phyloP scores from a whole-genome alignment of 1,139 yeast species.

The Yamadazyma membranifaciens region DNA sequence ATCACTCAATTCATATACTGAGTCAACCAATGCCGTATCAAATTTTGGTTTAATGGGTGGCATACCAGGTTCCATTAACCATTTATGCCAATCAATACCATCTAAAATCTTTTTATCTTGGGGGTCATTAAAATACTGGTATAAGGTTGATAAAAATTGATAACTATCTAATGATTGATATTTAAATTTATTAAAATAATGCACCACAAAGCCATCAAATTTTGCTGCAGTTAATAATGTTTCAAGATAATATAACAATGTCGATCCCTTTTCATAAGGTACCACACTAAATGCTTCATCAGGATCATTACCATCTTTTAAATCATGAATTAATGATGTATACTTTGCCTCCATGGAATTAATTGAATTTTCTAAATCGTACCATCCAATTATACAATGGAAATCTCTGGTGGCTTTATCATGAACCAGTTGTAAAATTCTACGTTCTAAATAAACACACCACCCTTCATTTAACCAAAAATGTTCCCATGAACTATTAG shows the following conservation, averaged over 20 bases:
- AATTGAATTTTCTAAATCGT: constrained; percentile 67
- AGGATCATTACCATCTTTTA: constrained; percentile 69
- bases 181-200: constrained; percentile 69
- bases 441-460: constrained; percentile 89
- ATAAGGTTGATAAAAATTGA: constrained; percentile 74
- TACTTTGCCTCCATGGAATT: constrained; percentile 58
- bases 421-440: constrained; percentile 73
- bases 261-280: constrained; percentile 90
- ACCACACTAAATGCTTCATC: constrained; percentile 87
- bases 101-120: constrained; percentile 53
- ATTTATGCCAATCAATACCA: constrained; percentile 76
- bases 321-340: constrained; percentile 67
- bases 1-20: constrained; percentile 63
- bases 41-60: constrained; percentile 79
- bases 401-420: constrained; percentile 80
- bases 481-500: constrained; percentile 90
- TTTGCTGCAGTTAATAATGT: constrained; percentile 48
- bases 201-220: constrained; percentile 78
- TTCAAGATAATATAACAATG: constrained; percentile 73
- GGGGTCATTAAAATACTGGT: constrained; percentile 51
- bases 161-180: constrained; percentile 75
- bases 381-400: constrained; percentile 86
- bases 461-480: constrained; percentile 96
- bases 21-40: constrained; percentile 74
- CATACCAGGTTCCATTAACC: constrained; percentile 82